Evolutionary conservation across 768 basidiomycete species (phyloP), one percentile per base, ranked within the genome.

Genomic region (Tephrocybe rancida): DNA sequence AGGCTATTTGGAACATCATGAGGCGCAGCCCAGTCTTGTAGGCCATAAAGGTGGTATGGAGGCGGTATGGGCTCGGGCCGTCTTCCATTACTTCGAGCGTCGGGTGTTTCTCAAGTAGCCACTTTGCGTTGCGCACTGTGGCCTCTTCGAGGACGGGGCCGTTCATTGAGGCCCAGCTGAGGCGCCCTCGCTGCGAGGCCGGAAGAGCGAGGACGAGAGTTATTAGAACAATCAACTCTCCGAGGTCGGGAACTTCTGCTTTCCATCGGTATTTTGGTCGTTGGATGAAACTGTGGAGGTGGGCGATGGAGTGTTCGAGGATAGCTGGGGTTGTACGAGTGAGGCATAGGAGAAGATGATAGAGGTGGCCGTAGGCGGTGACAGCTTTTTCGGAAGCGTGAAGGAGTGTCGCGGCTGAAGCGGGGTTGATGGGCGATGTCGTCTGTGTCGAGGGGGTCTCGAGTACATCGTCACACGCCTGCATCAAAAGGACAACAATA

Each of bases 1-100:
- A 78, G n/a, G 71, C 70, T 49, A 75, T 65, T 52, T 79, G 76
- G 68, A 77, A 78, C 75, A 77, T 77, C 54, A 76, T 70, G 25
- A 76, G 63, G 5, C 73, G 68, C 21, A 78, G 59, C 50, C 73
- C 75, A 0, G 73, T 77, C 61, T 69, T 72, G 45, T 72, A 67
- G 29, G 60, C 55, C 25, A 57, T 45, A 61, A 77, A 78, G 0
- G 74, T 77, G 42, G 64, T 69, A 5, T 65, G 53, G 34, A 79
- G 67, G n/a, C 76, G 70, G 52, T 72, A 75, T 26, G 72, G 65
- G 56, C 64, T 70, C 1, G 61, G 55, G 1, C 73, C 73, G 3
- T 39, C 26, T 57, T 75, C 74, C 61, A 73, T 52, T 0, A 72
- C 61, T 56, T 77, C 74, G 21, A 77, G 67, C 39, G 70, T 66